Evolutionary conservation across 1,284 basidiomycete genomes (phyloP), one percentile per base, ranked within the genome.

Genomic region (Coniferiporia weirii): DNA sequence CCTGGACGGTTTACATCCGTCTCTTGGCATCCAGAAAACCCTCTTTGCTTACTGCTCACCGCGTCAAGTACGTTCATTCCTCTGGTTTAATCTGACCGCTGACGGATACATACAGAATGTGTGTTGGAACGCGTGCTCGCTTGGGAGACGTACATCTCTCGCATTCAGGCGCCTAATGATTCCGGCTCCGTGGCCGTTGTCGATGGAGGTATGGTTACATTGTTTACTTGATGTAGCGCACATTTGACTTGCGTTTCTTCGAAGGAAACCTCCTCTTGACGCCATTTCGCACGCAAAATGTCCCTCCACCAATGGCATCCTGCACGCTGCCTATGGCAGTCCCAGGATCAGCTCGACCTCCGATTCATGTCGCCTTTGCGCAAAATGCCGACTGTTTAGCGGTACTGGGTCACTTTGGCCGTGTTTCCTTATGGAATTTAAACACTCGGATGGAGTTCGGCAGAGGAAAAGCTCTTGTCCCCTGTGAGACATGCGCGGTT

Each of bases 281-380:
- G 0, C 91, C 96, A 3, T 98, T 99, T 79, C 82, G 95, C 38
- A 84, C 85, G 3, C 93, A 97, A 74, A 98, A 96, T 69, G 83
- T 96, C 1, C 96, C 96, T 3, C 96, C 96, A 17, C 97, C 96
- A 0, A 97, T 98, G 95, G 89, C 87, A 0, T 87, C 93, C 0
- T 79, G 81, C 67, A 79, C 82, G 57, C 79, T 97, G 38, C 38
- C 38, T 54, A 44, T 74, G 45, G 64, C 35, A 19, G 50, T 27
- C 59, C 38, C 2, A 3, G 38, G 38, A 12, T 65, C 4, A 52
- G 57, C 0, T 8, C 66, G 71, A 62, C 66, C 82, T 0, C 91
- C 92, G 0, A 71, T 86, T 2, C 86, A 95, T 68, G 72, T 85
- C 3, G 75, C 85, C 1, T 85, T 93, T 62, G 85, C 87, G 0